Conservation (phyloP, 2,329 filamentous ascomycete species). For the Pseudogymnoascus sp. region DNA sequence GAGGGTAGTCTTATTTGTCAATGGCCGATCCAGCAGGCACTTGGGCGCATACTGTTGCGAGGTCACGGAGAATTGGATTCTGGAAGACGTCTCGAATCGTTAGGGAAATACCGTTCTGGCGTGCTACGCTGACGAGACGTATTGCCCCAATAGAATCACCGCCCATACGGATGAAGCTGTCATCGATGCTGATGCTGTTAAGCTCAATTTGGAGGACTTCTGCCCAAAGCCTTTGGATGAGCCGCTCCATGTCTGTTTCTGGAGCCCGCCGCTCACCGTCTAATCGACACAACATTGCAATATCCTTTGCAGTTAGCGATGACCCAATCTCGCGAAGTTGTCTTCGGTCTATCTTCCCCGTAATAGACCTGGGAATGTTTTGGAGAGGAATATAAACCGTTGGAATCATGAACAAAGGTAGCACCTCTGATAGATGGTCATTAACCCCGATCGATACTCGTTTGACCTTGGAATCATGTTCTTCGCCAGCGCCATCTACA, state of each 20-base stretch:
- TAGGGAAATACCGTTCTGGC: slow-evolving; percentile 15
- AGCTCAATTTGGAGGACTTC: slow-evolving; percentile 35
- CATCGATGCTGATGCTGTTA: slow-evolving; percentile 26
- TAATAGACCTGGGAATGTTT: slow-evolving; percentile 26
- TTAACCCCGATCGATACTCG: not conserved
- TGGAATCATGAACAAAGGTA: slow-evolving; percentile 33
- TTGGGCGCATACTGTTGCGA: not conserved
- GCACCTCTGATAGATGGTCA: not conserved
- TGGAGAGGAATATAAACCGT: slow-evolving; percentile 28
- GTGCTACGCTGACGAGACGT: slow-evolving; percentile 33
- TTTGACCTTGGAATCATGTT: slow-evolving; percentile 1
- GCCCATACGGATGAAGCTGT: slow-evolving; percentile 36
- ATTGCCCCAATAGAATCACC: slow-evolving; percentile 43
- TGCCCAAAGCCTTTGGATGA: slow-evolving; percentile 35
- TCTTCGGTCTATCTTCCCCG: slow-evolving; percentile 32
- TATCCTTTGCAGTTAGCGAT: slow-evolving; percentile 5
- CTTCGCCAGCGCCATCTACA: not conserved
- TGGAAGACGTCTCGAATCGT: slow-evolving; percentile 17
- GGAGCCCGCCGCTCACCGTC: not conserved
- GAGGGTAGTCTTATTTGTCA: not conserved
- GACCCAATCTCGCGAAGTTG: slow-evolving; percentile 4
- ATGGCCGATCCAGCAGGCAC: not conserved
- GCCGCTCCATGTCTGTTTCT: not conserved
- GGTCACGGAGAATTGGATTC: slow-evolving; percentile 13
- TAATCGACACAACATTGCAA: not conserved